phyloP scores from a whole-genome alignment of 2,329 filamentous ascomycete species.

The Fusarium nanum region DNA sequence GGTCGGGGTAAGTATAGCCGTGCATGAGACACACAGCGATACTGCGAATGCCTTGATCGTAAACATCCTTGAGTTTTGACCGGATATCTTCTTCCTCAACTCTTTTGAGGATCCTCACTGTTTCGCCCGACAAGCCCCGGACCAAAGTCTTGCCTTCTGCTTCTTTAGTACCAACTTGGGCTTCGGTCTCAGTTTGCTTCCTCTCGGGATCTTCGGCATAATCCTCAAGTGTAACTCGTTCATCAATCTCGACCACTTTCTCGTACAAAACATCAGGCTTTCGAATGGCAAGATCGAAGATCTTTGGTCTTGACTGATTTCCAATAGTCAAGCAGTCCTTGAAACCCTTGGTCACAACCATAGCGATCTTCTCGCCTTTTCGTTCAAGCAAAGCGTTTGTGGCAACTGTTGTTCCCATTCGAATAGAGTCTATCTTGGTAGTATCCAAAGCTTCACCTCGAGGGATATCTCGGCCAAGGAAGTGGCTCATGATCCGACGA shows the following conservation, averaged over 20 bases:
- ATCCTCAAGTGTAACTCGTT: slow-evolving; percentile 90
- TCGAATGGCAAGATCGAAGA: slow-evolving; percentile 89
- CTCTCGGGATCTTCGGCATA: slow-evolving; percentile 88
- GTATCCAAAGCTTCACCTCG: slow-evolving; percentile 85
- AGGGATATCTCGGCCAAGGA: slow-evolving; percentile 79
- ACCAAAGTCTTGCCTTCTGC: slow-evolving; percentile 69
- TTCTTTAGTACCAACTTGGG: slow-evolving; percentile 60
- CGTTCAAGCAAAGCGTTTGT: slow-evolving; percentile 92
- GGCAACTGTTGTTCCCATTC: slow-evolving; percentile 95
- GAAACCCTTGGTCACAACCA: slow-evolving; percentile 90
- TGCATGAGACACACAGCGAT: slow-evolving; percentile 94
- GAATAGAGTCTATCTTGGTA: slow-evolving; percentile 85
- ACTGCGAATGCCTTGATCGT: slow-evolving; percentile 76
- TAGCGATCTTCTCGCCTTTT: slow-evolving; percentile 88
- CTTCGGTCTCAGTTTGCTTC: slow-evolving; percentile 64
- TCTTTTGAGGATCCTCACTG: slow-evolving; percentile 72
- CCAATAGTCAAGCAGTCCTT: slow-evolving; percentile 89
- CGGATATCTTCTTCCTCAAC: slow-evolving; percentile 67
- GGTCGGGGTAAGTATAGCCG: slow-evolving; percentile 88
- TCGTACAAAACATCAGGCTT: slow-evolving; percentile 91
- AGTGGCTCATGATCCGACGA: slow-evolving; percentile 83
- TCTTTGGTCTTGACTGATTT: slow-evolving; percentile 88
- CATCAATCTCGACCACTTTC: slow-evolving; percentile 87
- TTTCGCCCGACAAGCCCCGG: slow-evolving; percentile 75
- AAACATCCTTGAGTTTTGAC: slow-evolving; percentile 70